Conservation (phyloP, 257 asterid genomes). For the Petunia secreta region DNA sequence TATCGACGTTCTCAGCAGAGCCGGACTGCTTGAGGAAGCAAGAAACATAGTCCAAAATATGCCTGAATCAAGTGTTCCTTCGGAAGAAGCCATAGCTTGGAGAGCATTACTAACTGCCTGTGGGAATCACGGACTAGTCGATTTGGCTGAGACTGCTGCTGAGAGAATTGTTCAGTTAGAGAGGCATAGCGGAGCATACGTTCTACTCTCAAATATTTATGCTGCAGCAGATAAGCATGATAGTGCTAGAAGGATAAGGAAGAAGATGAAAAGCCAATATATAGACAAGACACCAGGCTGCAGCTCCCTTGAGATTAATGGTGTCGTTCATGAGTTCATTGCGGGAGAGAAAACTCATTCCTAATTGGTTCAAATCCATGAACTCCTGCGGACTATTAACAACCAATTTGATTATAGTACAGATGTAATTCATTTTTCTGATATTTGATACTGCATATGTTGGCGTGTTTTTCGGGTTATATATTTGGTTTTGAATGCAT, state of each 20-base stretch:
- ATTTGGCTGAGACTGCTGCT: slow-evolving; percentile 64
- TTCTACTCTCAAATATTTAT: slow-evolving; percentile 64
- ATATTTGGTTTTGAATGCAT: background rate
- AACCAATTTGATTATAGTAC: slow-evolving; percentile 36
- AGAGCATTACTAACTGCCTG: slow-evolving; percentile 66
- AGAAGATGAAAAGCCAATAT: slow-evolving; percentile 54
- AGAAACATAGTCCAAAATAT: slow-evolving; percentile 44
- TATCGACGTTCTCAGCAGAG: slow-evolving; percentile 57
- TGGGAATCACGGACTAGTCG: slow-evolving; percentile 47
- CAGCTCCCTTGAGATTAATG: slow-evolving; percentile 68
- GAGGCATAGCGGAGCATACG: slow-evolving; percentile 66
- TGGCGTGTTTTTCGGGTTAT: background rate
- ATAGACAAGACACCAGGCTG: slow-evolving; percentile 77
- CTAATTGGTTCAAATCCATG: slow-evolving; percentile 37
- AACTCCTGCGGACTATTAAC: slow-evolving; percentile 40
- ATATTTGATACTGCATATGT: background rate
- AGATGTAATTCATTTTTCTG: background rate
- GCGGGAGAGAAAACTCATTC: slow-evolving; percentile 63
- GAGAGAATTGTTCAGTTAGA: slow-evolving; percentile 59
- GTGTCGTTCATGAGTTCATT: slow-evolving; percentile 62
- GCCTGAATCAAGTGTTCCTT: slow-evolving; percentile 38
- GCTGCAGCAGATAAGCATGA: slow-evolving; percentile 60
- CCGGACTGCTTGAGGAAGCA: slow-evolving; percentile 63
- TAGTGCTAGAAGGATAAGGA: slow-evolving; percentile 49
- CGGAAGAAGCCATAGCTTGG: slow-evolving; percentile 68